These are phyloP conservation scores for Royoungia palumana DNA, from an alignment of 768 basidiomycete genomes.

Conservation along the genomic window DNA sequence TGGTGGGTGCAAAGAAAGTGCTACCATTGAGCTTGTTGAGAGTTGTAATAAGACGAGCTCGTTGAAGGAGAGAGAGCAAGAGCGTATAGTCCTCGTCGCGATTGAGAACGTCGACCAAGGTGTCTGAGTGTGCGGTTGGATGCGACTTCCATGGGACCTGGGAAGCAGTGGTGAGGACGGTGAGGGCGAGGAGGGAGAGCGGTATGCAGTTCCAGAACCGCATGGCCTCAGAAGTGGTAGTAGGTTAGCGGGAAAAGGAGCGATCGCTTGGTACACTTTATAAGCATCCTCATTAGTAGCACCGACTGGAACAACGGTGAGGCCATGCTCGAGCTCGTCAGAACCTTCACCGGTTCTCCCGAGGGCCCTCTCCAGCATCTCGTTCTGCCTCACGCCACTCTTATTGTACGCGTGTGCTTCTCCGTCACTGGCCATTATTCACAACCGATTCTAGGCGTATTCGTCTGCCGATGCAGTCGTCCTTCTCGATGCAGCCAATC, in stretches of 20 bases:
- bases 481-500: slow-evolving; percentile 65
- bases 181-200: slow-evolving; percentile 31
- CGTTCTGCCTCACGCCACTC: slow-evolving; percentile 47
- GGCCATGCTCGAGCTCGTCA: slow-evolving; percentile 46
- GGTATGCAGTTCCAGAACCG: slow-evolving; percentile 34
- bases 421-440: neutral
- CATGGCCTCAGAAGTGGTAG: slow-evolving; percentile 19
- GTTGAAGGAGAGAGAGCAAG: slow-evolving; percentile 74
- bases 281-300: neutral
- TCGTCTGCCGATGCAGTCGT: slow-evolving; percentile 68
- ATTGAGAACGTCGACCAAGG: slow-evolving; percentile 76
- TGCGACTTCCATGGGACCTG: slow-evolving; percentile 25
- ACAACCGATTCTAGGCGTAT: slow-evolving; percentile 50
- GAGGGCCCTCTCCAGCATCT: slow-evolving; percentile 54
- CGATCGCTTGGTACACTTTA: no score
- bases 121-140: slow-evolving; percentile 39
- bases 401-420: slow-evolving; percentile 50
- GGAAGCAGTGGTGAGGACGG: slow-evolving; percentile 11
- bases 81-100: slow-evolving; percentile 74
- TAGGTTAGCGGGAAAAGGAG: no score
- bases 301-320: no score
- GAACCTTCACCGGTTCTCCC: slow-evolving; percentile 51
- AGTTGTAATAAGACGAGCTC: slow-evolving; percentile 84
- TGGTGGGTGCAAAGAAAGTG: slow-evolving; percentile 94
- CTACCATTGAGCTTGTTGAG: slow-evolving; percentile 79